phyloP scores from a whole-genome alignment of 2,329 filamentous ascomycete species.

The Penicillium brasilianum region DNA sequence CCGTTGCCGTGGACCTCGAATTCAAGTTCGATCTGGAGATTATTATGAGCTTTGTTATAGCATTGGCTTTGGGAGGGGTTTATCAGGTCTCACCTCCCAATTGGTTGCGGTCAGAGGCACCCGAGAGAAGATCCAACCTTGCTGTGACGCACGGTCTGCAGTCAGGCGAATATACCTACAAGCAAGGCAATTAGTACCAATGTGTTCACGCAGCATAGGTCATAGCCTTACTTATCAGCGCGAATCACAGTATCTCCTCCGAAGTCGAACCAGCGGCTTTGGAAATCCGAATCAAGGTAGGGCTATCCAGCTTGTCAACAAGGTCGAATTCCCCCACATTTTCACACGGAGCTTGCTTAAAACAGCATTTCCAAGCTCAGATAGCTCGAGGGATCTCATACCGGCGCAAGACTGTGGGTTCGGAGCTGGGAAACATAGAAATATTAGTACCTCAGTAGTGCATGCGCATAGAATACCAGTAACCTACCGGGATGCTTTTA shows the following conservation, averaged over 20 bases:
- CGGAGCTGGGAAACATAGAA: constrained; percentile 64
- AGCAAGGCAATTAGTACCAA: not conserved
- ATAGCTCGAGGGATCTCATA: constrained; percentile 53
- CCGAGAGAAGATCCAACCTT: constrained; percentile 91
- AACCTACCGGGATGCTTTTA: constrained; percentile 68
- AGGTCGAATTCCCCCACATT: constrained; percentile 14
- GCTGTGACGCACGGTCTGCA: constrained; percentile 85
- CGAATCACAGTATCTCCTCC: constrained; percentile 90
- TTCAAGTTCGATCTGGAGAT: constrained; percentile 76
- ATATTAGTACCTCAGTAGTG: constrained; percentile 23
- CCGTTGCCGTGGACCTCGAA: constrained; percentile 91
- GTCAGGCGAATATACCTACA: constrained; percentile 90
- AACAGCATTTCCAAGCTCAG: constrained; percentile 1
- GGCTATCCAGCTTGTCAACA: constrained; percentile 62
- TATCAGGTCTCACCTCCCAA: constrained; percentile 72
- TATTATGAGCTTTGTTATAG: constrained; percentile 1
- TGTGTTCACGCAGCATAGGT: not conserved
- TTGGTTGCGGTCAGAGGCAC: constrained; percentile 96
- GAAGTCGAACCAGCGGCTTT: constrained; percentile 99
- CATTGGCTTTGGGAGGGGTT: not conserved
- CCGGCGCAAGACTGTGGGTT: constrained; percentile 82
- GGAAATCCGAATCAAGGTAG: constrained; percentile 97
- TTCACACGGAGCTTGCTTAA: constrained; percentile 12
- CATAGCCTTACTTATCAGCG: constrained; percentile 59
- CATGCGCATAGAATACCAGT: constrained; percentile 8